Base-by-base conservation (phyloP, 805 yeast species). In the Ogataea naganishii region DNA sequence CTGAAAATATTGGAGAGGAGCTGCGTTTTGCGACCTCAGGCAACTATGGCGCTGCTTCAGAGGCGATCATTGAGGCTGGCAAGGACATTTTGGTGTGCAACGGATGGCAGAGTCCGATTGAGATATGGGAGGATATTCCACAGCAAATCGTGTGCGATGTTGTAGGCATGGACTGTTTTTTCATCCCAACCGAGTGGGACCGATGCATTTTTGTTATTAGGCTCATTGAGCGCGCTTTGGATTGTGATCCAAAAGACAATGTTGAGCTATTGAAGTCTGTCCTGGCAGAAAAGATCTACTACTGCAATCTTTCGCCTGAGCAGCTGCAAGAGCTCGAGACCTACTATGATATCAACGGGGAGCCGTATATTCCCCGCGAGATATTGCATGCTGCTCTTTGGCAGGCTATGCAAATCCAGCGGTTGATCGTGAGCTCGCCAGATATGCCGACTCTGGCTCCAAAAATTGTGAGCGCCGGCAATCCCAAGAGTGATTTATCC, bases 171-270 rank as follows among this genome's bases (percentile, higher is more conserved):
- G 74, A 72, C 39, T 66, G 63, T 14, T 71, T 72, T 38, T 72
- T 66, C 43, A 69, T 69, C 4, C 70, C 72, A 2, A 58, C 61
- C 2, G 79, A 72, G 43, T 69, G 73, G 73, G 75, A 69, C 24
- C 52, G 79, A 30, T 66, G 72, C 24, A 36, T 64, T 18, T 70
- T 72, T 36, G 53, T 64, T 3, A 60, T 66, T 21, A 58, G 51
- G 25, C 40, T 68, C 26, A 52, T 66, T 23, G 65, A 62, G 35
- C 45, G 66, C 43, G 38, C 66, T 19, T 34, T 40, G 7, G 51
- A 43, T 10, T 27, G 22, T 21, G 22, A 10, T 10, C 11, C 22
- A n/a, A 43, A 38, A 9, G 39, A 42, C 7, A 41, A 46, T 10
- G 41, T 44, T 11, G 7, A 27, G 7, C 39, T 46, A 5, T 35